Conservation (phyloP, 805 yeast genomes). For the Saccharomycopsis sp. region DNA sequence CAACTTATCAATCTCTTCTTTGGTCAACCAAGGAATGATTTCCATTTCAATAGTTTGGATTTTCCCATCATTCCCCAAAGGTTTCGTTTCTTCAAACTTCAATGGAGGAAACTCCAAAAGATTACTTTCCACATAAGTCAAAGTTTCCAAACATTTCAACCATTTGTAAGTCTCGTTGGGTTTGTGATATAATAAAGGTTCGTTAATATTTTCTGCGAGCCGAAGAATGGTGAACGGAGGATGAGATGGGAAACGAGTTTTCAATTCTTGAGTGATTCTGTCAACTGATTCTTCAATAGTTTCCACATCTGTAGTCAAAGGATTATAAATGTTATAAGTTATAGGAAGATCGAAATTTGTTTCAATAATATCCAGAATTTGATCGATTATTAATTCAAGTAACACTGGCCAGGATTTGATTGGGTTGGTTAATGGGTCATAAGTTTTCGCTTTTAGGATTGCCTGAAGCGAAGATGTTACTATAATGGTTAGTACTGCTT, state of each 20-base stretch:
- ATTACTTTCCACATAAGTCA: constrained; percentile 25
- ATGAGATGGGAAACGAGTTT: constrained; percentile 18
- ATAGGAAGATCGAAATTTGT: too few species aligned
- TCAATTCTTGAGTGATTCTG: constrained; percentile 1
- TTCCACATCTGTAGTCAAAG: constrained; percentile 16
- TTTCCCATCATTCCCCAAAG: neutral
- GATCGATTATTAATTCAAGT: too few species aligned
- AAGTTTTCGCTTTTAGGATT: too few species aligned
- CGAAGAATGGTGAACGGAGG: constrained; percentile 31
- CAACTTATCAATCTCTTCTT: too few species aligned
- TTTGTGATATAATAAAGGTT: constrained; percentile 23
- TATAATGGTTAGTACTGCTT: too few species aligned
- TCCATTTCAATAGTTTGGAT: constrained; percentile 15
- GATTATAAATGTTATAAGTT: too few species aligned
- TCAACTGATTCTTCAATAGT: neutral
- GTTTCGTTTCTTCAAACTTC: neutral
- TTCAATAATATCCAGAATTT: too few species aligned
- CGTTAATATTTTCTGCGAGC: constrained; percentile 25
- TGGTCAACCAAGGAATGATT: constrained; percentile 14
- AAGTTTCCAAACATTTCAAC: constrained; percentile 24
- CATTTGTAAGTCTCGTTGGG: constrained; percentile 22
- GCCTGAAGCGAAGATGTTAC: too few species aligned
- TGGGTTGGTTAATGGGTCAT: too few species aligned
- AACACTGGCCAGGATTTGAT: too few species aligned
- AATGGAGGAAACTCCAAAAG: constrained; percentile 21